Conservation (phyloP, 441 rosid species). For the Pelargonium citronellum region DNA sequence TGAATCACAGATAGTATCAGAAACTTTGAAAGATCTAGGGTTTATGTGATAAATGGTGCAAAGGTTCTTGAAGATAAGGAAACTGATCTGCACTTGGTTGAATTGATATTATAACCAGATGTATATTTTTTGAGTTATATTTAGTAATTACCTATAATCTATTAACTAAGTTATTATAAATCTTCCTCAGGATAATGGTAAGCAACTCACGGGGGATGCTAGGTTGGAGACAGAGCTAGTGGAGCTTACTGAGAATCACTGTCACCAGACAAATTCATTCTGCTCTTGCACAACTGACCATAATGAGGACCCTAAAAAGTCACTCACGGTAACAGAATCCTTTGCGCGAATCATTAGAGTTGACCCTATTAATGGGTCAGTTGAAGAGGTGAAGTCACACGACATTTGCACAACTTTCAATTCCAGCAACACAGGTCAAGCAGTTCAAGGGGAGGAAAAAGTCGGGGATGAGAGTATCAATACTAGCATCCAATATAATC, state of each 20-base stretch:
- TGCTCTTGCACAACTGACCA: conserved; percentile 14
- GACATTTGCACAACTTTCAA: conserved; percentile 24
- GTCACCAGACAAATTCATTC: conserved; percentile 21
- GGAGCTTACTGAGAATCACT: conserved; percentile 19
- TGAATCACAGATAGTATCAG: neutral
- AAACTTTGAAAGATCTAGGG: neutral
- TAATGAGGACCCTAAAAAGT: conserved; percentile 23
- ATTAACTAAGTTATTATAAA: conserved; percentile 32
- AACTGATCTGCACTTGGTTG: conserved; percentile 20
- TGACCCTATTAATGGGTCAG: conserved; percentile 25
- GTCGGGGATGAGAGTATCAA: conserved; percentile 10
- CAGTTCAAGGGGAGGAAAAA: conserved; percentile 27
- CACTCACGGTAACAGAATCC: conserved; percentile 22
- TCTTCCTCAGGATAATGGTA: conserved; percentile 44
- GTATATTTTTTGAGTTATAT: conserved; percentile 6
- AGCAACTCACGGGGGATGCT: conserved; percentile 28
- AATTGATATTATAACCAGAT: conserved; percentile 8
- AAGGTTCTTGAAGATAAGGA: conserved; percentile 10
- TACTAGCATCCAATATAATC: conserved; percentile 22
- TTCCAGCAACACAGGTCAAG: conserved; percentile 26
- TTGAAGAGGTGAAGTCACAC: conserved; percentile 28
- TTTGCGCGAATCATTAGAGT: conserved; percentile 15
- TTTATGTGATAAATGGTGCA: conserved; percentile 1
- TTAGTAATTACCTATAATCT: conserved; percentile 13
- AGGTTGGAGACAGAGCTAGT: conserved; percentile 23